phyloP scores from a whole-genome alignment of 148 eudicot genomes.

The Spergularia marina region DNA sequence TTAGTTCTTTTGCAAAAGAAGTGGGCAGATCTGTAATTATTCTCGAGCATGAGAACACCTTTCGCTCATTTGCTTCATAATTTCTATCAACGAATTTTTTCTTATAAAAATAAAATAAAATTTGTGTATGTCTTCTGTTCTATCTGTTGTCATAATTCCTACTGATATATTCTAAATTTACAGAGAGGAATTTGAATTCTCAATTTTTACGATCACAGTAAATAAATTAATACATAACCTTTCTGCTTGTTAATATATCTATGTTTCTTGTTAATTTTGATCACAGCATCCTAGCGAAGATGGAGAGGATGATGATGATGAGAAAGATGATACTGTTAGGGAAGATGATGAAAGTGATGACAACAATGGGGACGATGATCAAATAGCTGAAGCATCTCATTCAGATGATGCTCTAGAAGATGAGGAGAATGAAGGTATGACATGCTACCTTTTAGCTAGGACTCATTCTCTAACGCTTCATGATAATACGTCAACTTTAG shows the following conservation, averaged over 20 bases:
- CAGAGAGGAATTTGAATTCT: background rate
- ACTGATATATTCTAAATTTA: background rate
- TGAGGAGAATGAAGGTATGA: slow-evolving; percentile 36
- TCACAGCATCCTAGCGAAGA: slow-evolving; percentile 48
- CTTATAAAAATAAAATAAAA: too few species aligned
- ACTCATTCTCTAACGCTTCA: background rate
- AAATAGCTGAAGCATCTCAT: slow-evolving; percentile 30
- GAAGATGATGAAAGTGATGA: slow-evolving; percentile 34
- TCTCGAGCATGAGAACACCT: too few species aligned
- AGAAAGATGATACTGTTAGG: slow-evolving; percentile 25
- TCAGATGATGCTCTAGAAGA: slow-evolving; percentile 43
- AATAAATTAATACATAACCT: background rate
- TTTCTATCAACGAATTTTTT: too few species aligned
- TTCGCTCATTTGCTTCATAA: too few species aligned
- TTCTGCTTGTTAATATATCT: background rate
- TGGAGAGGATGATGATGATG: slow-evolving; percentile 43
- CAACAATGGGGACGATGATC: slow-evolving; percentile 34
- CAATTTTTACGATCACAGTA: background rate
- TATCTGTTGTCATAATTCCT: background rate
- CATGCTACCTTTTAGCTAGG: slow-evolving; percentile 29
- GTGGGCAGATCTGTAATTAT: too few species aligned
- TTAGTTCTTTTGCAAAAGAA: too few species aligned
- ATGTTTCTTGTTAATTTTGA: background rate
- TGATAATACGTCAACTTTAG: background rate
- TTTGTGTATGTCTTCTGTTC: background rate